Percentiles rank a stretch among this genome's conserved stretches.
These are phyloP conservation scores for Clonostachys solani DNA, from an alignment of 2,329 filamentous ascomycete genomes.

Conservation along the genomic window DNA sequence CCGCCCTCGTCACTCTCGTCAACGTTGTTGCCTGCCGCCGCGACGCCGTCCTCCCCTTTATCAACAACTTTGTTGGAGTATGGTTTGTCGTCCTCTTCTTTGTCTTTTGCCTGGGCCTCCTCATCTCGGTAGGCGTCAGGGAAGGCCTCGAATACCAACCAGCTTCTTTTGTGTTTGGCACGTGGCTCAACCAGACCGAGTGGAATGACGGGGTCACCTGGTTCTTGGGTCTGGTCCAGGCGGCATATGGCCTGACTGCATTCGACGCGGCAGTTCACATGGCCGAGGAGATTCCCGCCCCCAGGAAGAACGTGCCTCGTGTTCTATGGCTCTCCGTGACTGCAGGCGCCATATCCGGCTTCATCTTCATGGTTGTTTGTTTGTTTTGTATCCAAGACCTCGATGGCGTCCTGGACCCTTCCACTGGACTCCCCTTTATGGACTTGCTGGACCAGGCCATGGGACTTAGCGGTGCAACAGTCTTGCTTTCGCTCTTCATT, in stretches of 20 bases:
- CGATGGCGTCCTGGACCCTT: conserved; percentile 22
- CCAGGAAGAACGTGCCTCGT: conserved; percentile 33
- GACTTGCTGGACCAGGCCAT: conserved; percentile 24
- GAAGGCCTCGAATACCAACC: conserved; percentile 31
- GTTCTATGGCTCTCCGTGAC: conserved; percentile 39
- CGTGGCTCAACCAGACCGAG: conserved; percentile 23
- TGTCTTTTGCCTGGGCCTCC: conserved; percentile 34
- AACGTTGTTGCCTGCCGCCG: conserved; percentile 37
- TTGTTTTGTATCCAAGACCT: conserved; percentile 34
- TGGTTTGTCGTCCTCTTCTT: conserved; percentile 40
- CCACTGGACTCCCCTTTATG: conserved; percentile 30
- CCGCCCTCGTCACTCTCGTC: conserved; percentile 31
- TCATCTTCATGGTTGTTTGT: conserved; percentile 38
- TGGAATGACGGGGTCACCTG: conserved; percentile 41
- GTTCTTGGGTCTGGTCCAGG: conserved; percentile 44
- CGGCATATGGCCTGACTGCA: conserved; percentile 43
- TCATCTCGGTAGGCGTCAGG: conserved; percentile 39
- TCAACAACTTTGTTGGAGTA: conserved; percentile 44
- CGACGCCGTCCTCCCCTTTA: conserved; percentile 18
- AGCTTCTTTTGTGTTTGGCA: conserved; percentile 35
- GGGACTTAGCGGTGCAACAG: conserved; percentile 19
- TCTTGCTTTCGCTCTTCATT: conserved; percentile 37
- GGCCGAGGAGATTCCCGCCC: conserved; percentile 40
- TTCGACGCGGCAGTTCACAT: conserved; percentile 47
- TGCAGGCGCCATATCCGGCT: conserved; percentile 28